Evolutionary conservation across 768 basidiomycete genomes (phyloP).

Genomic region (Rhizopogon vinicolor): DNA sequence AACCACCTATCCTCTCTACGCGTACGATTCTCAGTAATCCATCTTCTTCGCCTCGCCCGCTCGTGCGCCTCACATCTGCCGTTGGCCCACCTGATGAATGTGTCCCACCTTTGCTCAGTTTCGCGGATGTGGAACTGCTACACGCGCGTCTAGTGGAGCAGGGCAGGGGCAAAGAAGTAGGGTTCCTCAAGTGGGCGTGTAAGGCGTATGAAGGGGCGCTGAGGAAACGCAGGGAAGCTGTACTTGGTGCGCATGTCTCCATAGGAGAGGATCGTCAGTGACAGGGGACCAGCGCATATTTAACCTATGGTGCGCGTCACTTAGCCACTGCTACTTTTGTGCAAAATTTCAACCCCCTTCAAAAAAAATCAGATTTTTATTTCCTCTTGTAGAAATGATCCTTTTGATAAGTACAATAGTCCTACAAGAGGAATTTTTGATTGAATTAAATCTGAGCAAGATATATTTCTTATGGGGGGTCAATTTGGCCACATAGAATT

Average conservation of each 20-base stretch:
- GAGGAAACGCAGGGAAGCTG: slow-evolving; percentile 49
- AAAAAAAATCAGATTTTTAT: no score
- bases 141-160: slow-evolving; percentile 66
- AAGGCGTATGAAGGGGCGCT: slow-evolving; percentile 71
- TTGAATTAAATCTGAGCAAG: no score
- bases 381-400: no score
- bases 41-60: slow-evolving; percentile 37
- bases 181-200: slow-evolving; percentile 68
- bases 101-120: slow-evolving; percentile 77
- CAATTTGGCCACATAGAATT: no score
- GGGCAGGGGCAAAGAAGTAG: slow-evolving; percentile 42
- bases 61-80: slow-evolving; percentile 64
- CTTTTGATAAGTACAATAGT: no score
- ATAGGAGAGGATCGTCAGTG: background rate
- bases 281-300: background rate
- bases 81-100: slow-evolving; percentile 65
- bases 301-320: no score
- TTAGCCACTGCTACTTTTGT: no score
- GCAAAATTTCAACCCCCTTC: no score
- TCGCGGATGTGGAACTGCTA: slow-evolving; percentile 71
- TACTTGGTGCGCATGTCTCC: slow-evolving; percentile 9
- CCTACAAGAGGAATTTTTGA: no score
- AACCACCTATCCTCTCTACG: slow-evolving; percentile 50
- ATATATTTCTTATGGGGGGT: no score
- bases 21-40: slow-evolving; percentile 44